Percentiles rank a stretch among this genome's conserved stretches.
These are phyloP conservation scores for Macadamia tetraphylla DNA, from an alignment of 164 flowering plant genomes.

Conservation along the genomic window DNA sequence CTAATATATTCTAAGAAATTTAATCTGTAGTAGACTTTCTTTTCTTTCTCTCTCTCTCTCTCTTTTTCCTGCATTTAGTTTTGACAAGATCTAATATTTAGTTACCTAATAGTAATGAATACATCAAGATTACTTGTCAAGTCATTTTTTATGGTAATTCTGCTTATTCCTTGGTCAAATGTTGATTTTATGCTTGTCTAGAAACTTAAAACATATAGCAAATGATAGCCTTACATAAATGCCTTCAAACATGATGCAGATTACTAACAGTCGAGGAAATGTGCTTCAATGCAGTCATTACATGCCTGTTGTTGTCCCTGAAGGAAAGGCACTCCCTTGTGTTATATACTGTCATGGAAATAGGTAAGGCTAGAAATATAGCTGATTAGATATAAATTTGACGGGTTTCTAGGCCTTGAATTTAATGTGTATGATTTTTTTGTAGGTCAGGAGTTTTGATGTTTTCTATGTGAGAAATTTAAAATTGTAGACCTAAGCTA, in stretches of 20 bases:
- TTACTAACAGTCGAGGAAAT: constrained; percentile 70
- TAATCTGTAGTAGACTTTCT: not conserved
- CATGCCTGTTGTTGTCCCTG: constrained; percentile 63
- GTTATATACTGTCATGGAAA: constrained; percentile 99
- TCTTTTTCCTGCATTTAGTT: no score
- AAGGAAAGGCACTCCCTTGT: constrained; percentile 78
- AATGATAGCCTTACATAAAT: not conserved
- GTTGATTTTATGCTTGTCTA: not conserved
- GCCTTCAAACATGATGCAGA: constrained; percentile 39
- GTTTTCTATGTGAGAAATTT: no score
- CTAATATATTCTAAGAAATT: not conserved
- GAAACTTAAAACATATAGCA: not conserved
- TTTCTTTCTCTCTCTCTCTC: no score
- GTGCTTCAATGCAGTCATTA: constrained; percentile 88
- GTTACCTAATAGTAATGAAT: not conserved
- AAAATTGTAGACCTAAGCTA: no score
- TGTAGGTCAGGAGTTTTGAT: no score
- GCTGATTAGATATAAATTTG: not conserved
- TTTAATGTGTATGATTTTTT: no score
- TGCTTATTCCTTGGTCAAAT: not conserved
- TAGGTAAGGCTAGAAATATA: constrained; percentile 47
- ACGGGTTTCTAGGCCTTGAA: no score
- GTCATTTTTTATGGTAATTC: not conserved
- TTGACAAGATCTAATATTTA: no score
- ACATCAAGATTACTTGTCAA: not conserved